phyloP scores from a whole-genome alignment of 257 asterid genomes.

The Nemophila menziesii region DNA sequence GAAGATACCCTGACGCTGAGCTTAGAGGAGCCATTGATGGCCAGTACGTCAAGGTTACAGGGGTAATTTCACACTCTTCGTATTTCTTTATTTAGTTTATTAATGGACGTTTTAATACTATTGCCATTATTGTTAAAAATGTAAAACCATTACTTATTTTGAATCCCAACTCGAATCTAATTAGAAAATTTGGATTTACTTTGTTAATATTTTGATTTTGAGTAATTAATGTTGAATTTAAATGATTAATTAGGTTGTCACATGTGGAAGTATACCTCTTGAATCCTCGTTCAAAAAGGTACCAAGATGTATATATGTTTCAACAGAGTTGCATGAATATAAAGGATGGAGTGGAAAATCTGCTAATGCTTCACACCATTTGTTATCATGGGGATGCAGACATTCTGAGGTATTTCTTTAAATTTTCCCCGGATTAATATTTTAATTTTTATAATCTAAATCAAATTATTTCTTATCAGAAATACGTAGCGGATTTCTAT shows the following conservation, averaged over 20 bases:
- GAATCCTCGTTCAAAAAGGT: slow-evolving; percentile 61
- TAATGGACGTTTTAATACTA: background rate
- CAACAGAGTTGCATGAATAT: slow-evolving; percentile 64
- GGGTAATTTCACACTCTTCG: slow-evolving; percentile 36
- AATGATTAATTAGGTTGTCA: slow-evolving; percentile 80
- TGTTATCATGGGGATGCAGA: slow-evolving; percentile 61
- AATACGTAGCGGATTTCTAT: slow-evolving; percentile 57
- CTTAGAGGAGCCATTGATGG: slow-evolving; percentile 89
- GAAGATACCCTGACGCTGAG: slow-evolving; percentile 62
- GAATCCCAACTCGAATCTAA: no score
- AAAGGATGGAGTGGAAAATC: slow-evolving; percentile 50
- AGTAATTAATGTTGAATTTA: no score
- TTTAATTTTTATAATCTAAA: no score
- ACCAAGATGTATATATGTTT: slow-evolving; percentile 58
- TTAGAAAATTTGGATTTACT: no score
- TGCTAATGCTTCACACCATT: slow-evolving; percentile 41
- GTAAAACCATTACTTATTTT: no score
- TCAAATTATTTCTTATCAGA: slow-evolving; percentile 26
- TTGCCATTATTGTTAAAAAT: background rate
- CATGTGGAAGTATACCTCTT: slow-evolving; percentile 80
- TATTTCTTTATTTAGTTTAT: background rate
- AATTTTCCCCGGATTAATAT: background rate
- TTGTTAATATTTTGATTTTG: background rate
- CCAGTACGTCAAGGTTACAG: slow-evolving; percentile 92
- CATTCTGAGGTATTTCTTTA: slow-evolving; percentile 55